Evolutionary conservation across 257 asterid species (phyloP).

Genomic region (Hygrophila difformis): DNA sequence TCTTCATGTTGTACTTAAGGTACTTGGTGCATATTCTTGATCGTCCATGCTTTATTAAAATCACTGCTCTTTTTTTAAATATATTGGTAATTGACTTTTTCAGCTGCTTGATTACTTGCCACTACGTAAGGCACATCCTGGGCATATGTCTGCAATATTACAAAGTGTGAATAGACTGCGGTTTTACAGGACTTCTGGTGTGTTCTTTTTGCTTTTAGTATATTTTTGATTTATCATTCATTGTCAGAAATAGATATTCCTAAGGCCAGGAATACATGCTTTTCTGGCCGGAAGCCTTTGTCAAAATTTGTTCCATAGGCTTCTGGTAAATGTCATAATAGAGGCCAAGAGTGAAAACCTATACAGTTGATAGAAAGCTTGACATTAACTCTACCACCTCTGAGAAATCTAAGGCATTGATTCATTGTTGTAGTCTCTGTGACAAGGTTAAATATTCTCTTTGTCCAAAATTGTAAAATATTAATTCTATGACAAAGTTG

Average conservation of each 20-base stretch:
- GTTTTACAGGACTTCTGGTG: constrained; percentile 88
- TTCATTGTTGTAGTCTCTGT: too few relatives aligned
- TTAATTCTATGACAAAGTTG: neutral
- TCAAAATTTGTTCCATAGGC: constrained; percentile 1
- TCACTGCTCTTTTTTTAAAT: constrained; percentile 11
- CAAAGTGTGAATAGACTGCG: constrained; percentile 88
- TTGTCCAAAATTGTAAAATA: neutral
- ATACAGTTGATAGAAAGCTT: neutral
- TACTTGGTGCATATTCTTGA: constrained; percentile 11
- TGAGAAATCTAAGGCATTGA: too few relatives aligned
- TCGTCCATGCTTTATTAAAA: constrained; percentile 7
- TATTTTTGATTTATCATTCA: too few relatives aligned
- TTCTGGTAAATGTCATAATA: neutral
- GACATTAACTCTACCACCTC: too few relatives aligned
- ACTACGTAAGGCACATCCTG: constrained; percentile 71
- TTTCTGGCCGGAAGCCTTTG: constrained; percentile 1
- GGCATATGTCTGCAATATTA: constrained; percentile 88
- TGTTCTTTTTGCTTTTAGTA: constrained; percentile 21
- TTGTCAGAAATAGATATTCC: too few relatives aligned
- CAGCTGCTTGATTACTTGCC: constrained; percentile 93
- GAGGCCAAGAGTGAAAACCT: constrained; percentile 2
- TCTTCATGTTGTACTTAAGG: constrained; percentile 72
- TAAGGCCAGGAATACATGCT: neutral
- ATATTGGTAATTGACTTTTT: constrained; percentile 16
- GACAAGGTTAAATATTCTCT: neutral